Percentiles rank a stretch among this genome's conserved stretches.
phyloP scores from a whole-genome alignment of 2,329 filamentous ascomycete species.

The Bipolaris cookei region DNA sequence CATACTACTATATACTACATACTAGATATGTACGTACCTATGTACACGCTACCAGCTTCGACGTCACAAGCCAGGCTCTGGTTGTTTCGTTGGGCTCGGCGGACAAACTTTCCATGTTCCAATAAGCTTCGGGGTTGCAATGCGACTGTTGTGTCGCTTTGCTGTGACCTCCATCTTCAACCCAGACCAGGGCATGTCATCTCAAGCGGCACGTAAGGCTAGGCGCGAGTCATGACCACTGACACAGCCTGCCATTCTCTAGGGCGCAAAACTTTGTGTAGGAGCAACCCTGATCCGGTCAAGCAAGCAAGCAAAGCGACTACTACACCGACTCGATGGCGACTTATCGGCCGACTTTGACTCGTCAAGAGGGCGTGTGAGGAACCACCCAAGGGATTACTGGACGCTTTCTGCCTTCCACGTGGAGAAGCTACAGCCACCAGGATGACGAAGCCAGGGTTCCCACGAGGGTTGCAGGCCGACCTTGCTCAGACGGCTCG shows the following conservation, averaged over 20 bases:
- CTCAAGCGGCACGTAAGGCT: not conserved
- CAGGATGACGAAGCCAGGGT: conserved; percentile 15
- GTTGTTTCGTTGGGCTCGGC: conserved; percentile 5
- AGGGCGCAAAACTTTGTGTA: conserved; percentile 6
- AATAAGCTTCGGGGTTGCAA: conserved; percentile 1
- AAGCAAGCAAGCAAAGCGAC: conserved; percentile 22
- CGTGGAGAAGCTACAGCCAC: conserved; percentile 21
- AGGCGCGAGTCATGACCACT: conserved; percentile 3
- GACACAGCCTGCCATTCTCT: conserved; percentile 2
- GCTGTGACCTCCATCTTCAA: conserved; percentile 1
- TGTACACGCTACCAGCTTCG: conserved; percentile 3
- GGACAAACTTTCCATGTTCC: not conserved
- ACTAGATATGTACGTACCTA: too few relatives aligned
- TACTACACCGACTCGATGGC: conserved; percentile 31
- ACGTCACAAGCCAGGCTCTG: conserved; percentile 4
- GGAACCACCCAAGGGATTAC: conserved; percentile 1
- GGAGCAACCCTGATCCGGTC: conserved; percentile 7
- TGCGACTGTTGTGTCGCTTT: conserved; percentile 10
- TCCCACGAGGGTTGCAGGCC: conserved; percentile 17
- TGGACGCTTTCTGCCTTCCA: conserved; percentile 25
- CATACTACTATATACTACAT: too few relatives aligned
- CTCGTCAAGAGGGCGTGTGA: conserved; percentile 13
- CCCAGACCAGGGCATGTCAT: conserved; percentile 2
- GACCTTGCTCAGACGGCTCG: conserved; percentile 18
- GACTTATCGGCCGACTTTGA: conserved; percentile 17